phyloP scores from a whole-genome alignment of 1,284 basidiomycete genomes.

The Pterulicium gracile region DNA sequence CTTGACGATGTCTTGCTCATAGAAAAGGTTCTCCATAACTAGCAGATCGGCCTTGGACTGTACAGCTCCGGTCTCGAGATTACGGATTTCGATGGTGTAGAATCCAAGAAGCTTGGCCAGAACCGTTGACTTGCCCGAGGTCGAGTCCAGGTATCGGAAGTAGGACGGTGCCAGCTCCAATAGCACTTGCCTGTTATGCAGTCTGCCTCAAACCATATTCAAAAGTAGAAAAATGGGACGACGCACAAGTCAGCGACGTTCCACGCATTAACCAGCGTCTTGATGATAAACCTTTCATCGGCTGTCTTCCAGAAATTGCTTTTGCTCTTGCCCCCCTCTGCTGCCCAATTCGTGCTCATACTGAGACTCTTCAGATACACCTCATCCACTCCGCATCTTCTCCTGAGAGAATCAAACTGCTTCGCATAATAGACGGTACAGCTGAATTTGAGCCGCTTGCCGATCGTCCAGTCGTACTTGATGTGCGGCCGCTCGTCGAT shows the following conservation, averaged over 20 bases:
- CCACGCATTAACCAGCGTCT: constrained; percentile 76
- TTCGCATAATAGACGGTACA: constrained; percentile 74
- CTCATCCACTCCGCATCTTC: constrained; percentile 57
- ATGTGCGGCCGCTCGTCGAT: constrained; percentile 67
- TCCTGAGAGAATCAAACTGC: constrained; percentile 59
- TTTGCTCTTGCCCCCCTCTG: constrained; percentile 62
- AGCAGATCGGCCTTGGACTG: constrained; percentile 63
- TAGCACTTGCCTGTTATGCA: constrained; percentile 61
- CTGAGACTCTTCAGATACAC: constrained; percentile 49
- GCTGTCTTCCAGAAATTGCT: constrained; percentile 71
- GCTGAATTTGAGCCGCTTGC: constrained; percentile 60
- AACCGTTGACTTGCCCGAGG: constrained; percentile 51
- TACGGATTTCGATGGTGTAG: constrained; percentile 65
- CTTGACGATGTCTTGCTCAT: constrained; percentile 50
- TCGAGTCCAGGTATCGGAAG: constrained; percentile 65
- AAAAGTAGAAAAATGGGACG: constrained; percentile 3
- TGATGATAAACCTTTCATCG: constrained; percentile 70
- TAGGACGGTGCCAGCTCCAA: constrained; percentile 68
- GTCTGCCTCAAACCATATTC: too few species aligned
- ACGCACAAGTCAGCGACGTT: constrained; percentile 74
- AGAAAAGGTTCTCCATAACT: constrained; percentile 78
- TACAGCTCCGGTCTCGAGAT: constrained; percentile 54
- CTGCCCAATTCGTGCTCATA: constrained; percentile 55
- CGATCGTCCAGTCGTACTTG: constrained; percentile 69
- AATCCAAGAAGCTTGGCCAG: constrained; percentile 72